A percentile compares a stretch with the other conserved stretches of the same genome.
Conservation (phyloP, 2,329 filamentous ascomycete species). For the Microdochium paspali region DNA sequence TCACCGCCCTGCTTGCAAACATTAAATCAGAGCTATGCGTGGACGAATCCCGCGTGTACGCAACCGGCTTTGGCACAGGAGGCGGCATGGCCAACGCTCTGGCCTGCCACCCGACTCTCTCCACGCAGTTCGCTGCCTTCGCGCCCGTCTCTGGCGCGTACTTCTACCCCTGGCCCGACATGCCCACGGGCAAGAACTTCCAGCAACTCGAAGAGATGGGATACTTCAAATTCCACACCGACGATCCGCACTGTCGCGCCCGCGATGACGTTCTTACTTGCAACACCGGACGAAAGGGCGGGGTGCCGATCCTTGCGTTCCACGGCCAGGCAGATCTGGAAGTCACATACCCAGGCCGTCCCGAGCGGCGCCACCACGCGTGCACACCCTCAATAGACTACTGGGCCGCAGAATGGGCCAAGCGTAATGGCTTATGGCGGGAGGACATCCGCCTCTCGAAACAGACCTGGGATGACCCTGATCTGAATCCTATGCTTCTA, state of each 20-base stretch:
- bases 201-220: background rate
- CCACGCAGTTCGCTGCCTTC: constrained; percentile 5
- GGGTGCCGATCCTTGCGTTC: constrained; percentile 36
- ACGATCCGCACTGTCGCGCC: constrained; percentile 1
- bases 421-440: constrained; percentile 10
- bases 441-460: constrained; percentile 1
- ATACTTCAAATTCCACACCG: constrained; percentile 21
- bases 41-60: constrained; percentile 7
- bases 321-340: constrained; percentile 33
- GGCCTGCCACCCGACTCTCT: constrained; percentile 4
- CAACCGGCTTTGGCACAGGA: constrained; percentile 7
- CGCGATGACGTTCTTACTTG: constrained; percentile 13
- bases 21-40: constrained; percentile 8
- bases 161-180: constrained; percentile 1
- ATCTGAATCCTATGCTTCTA: too few species aligned
- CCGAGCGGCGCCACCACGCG: constrained; percentile 19
- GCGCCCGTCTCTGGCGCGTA: constrained; percentile 9
- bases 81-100: constrained; percentile 7
- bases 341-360: constrained; percentile 30
- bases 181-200: background rate
- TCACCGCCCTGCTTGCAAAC: constrained; percentile 7
- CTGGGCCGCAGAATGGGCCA: constrained; percentile 24
- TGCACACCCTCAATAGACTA: constrained; percentile 29
- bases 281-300: constrained; percentile 15
- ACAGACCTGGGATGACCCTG: background rate